A percentile compares a stretch with the other conserved stretches of the same genome.
phyloP scores from a whole-genome alignment of 2,329 filamentous ascomycete species.

The Diaporthe ampelina region DNA sequence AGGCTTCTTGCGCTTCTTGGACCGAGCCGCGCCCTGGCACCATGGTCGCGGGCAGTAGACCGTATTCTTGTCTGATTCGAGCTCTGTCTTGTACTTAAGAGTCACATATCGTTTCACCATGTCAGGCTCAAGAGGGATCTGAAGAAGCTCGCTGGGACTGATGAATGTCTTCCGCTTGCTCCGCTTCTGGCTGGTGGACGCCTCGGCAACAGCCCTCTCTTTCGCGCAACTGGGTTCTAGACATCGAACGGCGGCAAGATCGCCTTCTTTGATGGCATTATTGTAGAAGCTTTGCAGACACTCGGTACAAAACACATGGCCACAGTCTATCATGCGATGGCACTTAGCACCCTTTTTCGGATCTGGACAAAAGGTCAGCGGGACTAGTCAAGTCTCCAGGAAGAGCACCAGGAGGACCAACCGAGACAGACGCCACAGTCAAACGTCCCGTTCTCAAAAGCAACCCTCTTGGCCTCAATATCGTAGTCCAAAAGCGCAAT shows the following conservation, averaged over 20 bases:
- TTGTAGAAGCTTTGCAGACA: conserved; percentile 94
- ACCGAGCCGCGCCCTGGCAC: conserved; percentile 91
- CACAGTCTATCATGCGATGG: conserved; percentile 85
- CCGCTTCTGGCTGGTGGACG: conserved; percentile 55
- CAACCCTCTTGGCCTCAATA: conserved; percentile 77
- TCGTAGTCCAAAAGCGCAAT: conserved; percentile 84
- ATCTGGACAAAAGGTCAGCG: conserved; percentile 63
- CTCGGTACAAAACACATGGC: conserved; percentile 90
- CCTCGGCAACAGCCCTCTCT: conserved; percentile 59
- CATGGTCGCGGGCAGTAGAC: conserved; percentile 93
- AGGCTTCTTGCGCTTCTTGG: conserved; percentile 80
- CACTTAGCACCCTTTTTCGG: conserved; percentile 89
- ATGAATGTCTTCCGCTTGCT: conserved; percentile 77
- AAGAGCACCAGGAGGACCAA: conserved; percentile 52
- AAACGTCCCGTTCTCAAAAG: conserved; percentile 88
- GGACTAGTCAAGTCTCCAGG: not conserved
- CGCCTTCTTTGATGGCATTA: conserved; percentile 87
- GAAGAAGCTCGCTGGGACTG: conserved; percentile 85
- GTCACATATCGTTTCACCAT: conserved; percentile 88
- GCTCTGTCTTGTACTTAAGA: conserved; percentile 91
- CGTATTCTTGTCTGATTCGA: conserved; percentile 92
- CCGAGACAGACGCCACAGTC: conserved; percentile 87
- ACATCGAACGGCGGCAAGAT: conserved; percentile 84
- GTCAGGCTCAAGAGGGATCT: conserved; percentile 79
- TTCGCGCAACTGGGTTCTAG: conserved; percentile 84